phyloP scores from a whole-genome alignment of 176 grass and related monocot genomes.

The Hordeum vulgare region MorexV3_pseudomolecules_assembly NC_058520.1:583487266-583487765 shows the following conservation, averaged over 20 bases:
- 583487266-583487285: too few species aligned
- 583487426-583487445: not conserved
- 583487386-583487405: not conserved
- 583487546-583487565: conserved; percentile 20
- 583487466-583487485: not conserved
- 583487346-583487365: not conserved
- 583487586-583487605: not conserved
- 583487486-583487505: not conserved
- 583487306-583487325: too few species aligned
- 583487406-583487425: not conserved
- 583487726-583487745: too few species aligned
- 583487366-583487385: not conserved
- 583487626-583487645: conserved; percentile 12
- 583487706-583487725: too few species aligned
- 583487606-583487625: not conserved
- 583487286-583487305: too few species aligned
- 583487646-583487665: not conserved
- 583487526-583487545: not conserved
- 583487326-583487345: not conserved
- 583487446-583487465: not conserved
- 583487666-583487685: too few species aligned
- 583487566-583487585: not conserved
- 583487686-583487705: not conserved
- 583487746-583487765: too few species aligned
- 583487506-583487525: not conserved